These are phyloP conservation scores for Podospora anserina DNA, from an alignment of 495 filamentous ascomycete genomes.

Conservation along the genomic window DNA sequence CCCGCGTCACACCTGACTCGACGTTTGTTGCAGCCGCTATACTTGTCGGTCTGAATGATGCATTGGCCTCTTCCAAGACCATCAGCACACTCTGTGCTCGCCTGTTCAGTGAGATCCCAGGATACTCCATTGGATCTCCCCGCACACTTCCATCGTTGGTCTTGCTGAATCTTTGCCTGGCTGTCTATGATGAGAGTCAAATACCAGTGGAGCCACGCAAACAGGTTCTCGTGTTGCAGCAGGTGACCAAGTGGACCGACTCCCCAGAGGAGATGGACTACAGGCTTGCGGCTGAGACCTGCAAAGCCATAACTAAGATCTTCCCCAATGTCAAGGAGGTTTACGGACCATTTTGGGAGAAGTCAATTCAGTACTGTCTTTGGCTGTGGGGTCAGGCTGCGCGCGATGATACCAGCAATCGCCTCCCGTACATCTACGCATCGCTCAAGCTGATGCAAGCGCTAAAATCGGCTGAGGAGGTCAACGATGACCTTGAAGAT, in stretches of 20 bases:
- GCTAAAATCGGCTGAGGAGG: conserved; percentile 57
- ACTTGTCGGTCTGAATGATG: conserved; percentile 52
- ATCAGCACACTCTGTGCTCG: conserved; percentile 51
- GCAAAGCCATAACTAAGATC: conserved; percentile 60
- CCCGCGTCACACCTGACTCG: conserved; percentile 43
- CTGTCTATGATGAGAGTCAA: conserved; percentile 42
- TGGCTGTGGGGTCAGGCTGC: conserved; percentile 50
- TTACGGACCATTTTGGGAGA: conserved; percentile 83
- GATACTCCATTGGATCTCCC: conserved; percentile 32
- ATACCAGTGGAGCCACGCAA: conserved; percentile 70
- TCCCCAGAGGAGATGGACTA: conserved; percentile 45
- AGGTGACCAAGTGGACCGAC: conserved; percentile 67
- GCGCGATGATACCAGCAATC: conserved; percentile 30
- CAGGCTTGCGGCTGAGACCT: conserved; percentile 57
- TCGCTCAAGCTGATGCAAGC: conserved; percentile 67
- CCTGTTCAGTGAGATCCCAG: conserved; percentile 53
- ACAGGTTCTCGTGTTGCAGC: conserved; percentile 76
- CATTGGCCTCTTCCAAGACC: conserved; percentile 41
- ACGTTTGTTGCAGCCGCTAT: conserved; percentile 49
- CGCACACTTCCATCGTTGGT: conserved; percentile 42
- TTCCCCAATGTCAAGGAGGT: conserved; percentile 69
- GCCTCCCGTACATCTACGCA: conserved; percentile 60
- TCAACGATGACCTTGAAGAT: conserved; percentile 85
- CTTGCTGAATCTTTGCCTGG: conserved; percentile 44
- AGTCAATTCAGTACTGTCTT: conserved; percentile 57